Evolutionary conservation across 495 filamentous ascomycete genomes (phyloP).

Genomic region (Darksidea phi): DNA sequence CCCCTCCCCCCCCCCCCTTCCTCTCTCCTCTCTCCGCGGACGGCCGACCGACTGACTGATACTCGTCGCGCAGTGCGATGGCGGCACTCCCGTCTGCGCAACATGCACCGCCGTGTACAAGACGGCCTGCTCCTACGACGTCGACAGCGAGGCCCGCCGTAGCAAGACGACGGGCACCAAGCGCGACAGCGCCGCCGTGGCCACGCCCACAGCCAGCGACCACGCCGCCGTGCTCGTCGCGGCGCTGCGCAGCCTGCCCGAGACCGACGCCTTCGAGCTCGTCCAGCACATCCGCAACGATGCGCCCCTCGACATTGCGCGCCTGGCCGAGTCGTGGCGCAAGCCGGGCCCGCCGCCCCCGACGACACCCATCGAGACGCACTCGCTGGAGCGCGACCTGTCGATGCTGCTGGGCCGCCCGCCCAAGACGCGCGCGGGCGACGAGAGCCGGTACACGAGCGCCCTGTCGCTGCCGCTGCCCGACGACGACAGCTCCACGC

Average conservation of each 20-base stretch:
- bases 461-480: constrained; percentile 32
- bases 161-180: constrained; percentile 39
- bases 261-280: constrained; percentile 47
- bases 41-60: neutral
- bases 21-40: constrained; percentile 1
- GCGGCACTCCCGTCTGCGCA: constrained; percentile 48
- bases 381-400: constrained; percentile 41
- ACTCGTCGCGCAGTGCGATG: constrained; percentile 48
- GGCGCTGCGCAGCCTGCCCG: constrained; percentile 46
- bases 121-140: constrained; percentile 51
- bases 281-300: constrained; percentile 47
- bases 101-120: constrained; percentile 53
- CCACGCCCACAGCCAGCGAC: constrained; percentile 37
- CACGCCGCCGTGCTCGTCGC: constrained; percentile 46
- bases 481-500: constrained; percentile 36
- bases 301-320: constrained; percentile 37
- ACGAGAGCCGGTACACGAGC: constrained; percentile 27
- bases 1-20: no score
- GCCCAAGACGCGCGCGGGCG: constrained; percentile 25
- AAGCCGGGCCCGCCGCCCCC: constrained; percentile 35
- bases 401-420: constrained; percentile 41
- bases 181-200: constrained; percentile 42
- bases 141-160: constrained; percentile 49
- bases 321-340: constrained; percentile 43
- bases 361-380: constrained; percentile 10